These are phyloP conservation scores for Blastomyces silverae DNA, from an alignment of 2,329 filamentous ascomycete genomes.

Conservation along the genomic window DNA sequence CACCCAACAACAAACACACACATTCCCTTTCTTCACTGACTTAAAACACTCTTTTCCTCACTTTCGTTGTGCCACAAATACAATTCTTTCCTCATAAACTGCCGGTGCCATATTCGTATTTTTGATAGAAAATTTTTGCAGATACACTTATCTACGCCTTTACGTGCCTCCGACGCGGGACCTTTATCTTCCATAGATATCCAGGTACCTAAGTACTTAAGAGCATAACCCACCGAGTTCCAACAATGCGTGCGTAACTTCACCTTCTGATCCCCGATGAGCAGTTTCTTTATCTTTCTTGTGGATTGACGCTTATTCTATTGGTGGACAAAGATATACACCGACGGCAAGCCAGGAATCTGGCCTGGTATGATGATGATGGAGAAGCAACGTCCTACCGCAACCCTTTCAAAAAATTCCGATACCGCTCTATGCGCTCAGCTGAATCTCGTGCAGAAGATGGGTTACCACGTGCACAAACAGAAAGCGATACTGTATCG, in stretches of 20 bases:
- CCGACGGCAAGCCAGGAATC: constrained; percentile 33
- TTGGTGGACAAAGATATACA: constrained; percentile 33
- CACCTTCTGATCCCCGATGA: neutral
- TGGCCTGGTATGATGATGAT: constrained; percentile 40
- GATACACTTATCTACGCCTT: neutral
- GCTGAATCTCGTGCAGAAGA: constrained; percentile 25
- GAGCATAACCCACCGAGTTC: neutral
- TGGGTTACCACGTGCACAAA: constrained; percentile 23
- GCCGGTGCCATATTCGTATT: neutral
- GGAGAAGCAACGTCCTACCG: constrained; percentile 30
- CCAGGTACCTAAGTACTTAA: neutral
- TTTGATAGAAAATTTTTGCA: neutral
- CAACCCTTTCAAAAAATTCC: constrained; percentile 41
- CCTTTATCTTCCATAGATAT: neutral
- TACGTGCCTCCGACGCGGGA: neutral
- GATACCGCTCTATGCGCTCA: constrained; percentile 27
- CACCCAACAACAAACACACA: neutral
- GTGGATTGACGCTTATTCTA: neutral
- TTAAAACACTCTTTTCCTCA: neutral
- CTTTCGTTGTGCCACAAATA: neutral
- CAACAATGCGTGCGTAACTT: constrained; percentile 1
- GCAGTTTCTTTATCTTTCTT: neutral
- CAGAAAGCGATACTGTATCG: constrained; percentile 24
- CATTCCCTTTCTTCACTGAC: neutral
- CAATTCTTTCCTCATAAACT: neutral